Evolutionary conservation across 352 stramenopile genomes (phyloP).

Genomic region (Pythium coloratum): DNA sequence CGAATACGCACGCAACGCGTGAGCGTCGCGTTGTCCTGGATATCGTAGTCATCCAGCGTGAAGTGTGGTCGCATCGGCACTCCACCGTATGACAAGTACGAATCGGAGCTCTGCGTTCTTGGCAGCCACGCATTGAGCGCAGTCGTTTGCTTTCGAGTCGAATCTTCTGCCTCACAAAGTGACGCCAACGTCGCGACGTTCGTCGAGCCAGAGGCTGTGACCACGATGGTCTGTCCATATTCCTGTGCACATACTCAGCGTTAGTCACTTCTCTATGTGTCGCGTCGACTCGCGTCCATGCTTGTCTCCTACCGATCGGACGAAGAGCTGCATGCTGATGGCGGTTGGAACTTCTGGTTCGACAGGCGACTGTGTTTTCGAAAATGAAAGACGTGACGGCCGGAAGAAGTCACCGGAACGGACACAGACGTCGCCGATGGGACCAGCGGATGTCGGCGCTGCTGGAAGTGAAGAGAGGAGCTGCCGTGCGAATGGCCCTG

Average conservation of each 20-base stretch:
- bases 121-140: background rate
- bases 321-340: slow-evolving; percentile 64
- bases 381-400: background rate
- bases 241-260: slow-evolving; percentile 30
- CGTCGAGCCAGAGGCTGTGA: slow-evolving; percentile 31
- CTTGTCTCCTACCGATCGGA: slow-evolving; percentile 43
- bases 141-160: slow-evolving; percentile 10
- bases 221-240: slow-evolving; percentile 37
- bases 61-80: slow-evolving; percentile 49
- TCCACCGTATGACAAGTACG: slow-evolving; percentile 61
- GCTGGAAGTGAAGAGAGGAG: background rate
- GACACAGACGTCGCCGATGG: background rate
- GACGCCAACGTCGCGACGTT: slow-evolving; percentile 43
- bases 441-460: background rate
- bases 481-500: background rate
- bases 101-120: background rate
- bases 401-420: background rate
- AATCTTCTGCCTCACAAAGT: slow-evolving; percentile 10
- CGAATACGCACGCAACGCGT: slow-evolving; percentile 41
- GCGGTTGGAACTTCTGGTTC: background rate
- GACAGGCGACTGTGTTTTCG: background rate
- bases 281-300: background rate
- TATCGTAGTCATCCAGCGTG: slow-evolving; percentile 60
- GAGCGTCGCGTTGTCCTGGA: slow-evolving; percentile 69
- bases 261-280: background rate